Conservation (phyloP, 805 yeast genomes). For the Cyberlindnera veronae region DNA sequence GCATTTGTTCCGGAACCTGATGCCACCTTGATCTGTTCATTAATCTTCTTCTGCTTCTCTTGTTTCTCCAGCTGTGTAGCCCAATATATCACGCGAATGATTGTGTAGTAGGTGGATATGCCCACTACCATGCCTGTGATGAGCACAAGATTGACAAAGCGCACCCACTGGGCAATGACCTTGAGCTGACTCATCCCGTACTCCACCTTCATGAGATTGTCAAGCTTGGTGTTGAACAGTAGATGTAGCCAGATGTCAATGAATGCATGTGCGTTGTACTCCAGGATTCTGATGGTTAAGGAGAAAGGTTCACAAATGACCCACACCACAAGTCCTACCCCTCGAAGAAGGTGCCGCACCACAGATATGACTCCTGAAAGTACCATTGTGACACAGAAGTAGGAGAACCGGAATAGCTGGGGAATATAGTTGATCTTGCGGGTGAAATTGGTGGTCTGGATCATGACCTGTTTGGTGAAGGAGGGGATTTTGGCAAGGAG, state of each 20-base stretch:
- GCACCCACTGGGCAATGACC: conserved; percentile 22
- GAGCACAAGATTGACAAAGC: conserved; percentile 23
- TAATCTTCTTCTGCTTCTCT: conserved; percentile 3
- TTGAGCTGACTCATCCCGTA: conserved; percentile 19
- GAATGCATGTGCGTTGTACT: conserved; percentile 20
- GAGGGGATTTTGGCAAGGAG: background rate
- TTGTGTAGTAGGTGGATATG: conserved; percentile 20
- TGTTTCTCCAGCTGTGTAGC: conserved; percentile 19
- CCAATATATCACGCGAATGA: conserved; percentile 22
- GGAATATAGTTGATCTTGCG: background rate
- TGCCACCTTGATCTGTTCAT: conserved; percentile 5
- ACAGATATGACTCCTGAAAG: background rate
- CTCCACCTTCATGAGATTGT: conserved; percentile 13
- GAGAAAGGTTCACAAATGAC: conserved; percentile 21
- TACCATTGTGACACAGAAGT: background rate
- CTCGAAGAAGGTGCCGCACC: conserved; percentile 1
- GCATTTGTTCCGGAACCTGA: background rate
- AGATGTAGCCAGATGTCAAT: conserved; percentile 18
- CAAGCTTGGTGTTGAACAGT: conserved; percentile 18
- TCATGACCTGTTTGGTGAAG: background rate
- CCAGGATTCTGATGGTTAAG: conserved; percentile 18
- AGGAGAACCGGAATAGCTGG: background rate
- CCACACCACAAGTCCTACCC: conserved; percentile 3
- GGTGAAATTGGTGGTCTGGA: background rate
- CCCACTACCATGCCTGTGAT: conserved; percentile 23